Evolutionary conservation across 2,329 filamentous ascomycete species (phyloP), one percentile per base, ranked within the genome.

Genomic region (Xylariaceae sp.): DNA sequence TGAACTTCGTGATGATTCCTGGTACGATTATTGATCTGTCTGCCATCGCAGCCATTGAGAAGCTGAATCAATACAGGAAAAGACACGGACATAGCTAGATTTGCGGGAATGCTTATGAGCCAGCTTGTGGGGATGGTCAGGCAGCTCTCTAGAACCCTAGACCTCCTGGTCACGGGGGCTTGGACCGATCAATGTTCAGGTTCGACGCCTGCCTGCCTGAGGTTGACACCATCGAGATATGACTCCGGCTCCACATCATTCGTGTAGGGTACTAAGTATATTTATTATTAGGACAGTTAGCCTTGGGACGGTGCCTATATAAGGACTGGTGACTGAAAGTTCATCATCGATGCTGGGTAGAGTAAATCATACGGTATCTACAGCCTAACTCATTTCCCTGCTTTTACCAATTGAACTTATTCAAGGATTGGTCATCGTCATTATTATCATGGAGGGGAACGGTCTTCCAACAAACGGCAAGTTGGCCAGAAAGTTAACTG

Each of bases 381-480:
- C 41, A 48, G 7, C 3, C 33, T 21, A 14, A 33, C 11, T 28
- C 23, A 17, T 41, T 11, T 34, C 34, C 28, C 16, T 19, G 7
- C 11, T 40, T 26, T 16, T 3, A 33, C n/a, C 19, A 39, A 29
- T 45, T 21, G 14, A 26, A 37, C 23, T 17, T 29, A 37, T 21
- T 31, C 29, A 47, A 6, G 23, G n/a, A 17, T 9, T 12, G 9
- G 16, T 41, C 28, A 11, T 53, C 31, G 28, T 33, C 40, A 31
- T 19, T 23, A 4, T 36, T 48, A 48, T 39, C 48, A 62, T 62
- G 59, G 50, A 12, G 28, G 57, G 16, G 31, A 53, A 52, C 12
- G 37, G 29, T 16, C 48, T 55, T 17, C 55, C 53, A 37, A 61
- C 60, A 19, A 49, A 56, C 56, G 26, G 44, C 31, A 65, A 66